Conservation (phyloP, 345 rosid genomes). For the Pelargonium nanum region DNA sequence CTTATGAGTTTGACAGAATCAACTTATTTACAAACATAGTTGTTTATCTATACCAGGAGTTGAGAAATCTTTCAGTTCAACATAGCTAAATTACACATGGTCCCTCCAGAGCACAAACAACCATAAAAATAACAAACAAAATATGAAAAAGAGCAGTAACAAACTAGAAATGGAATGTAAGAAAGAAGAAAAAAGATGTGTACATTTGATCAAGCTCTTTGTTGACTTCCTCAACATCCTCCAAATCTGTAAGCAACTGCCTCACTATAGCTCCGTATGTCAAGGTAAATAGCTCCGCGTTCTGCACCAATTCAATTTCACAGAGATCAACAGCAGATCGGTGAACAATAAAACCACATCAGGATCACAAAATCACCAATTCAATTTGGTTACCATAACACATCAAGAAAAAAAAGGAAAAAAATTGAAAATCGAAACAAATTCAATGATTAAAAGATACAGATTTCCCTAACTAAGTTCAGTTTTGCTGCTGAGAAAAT, state of each 20-base stretch:
- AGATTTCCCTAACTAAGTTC: neutral
- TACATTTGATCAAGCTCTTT: constrained; percentile 6
- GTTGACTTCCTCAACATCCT: constrained; percentile 7
- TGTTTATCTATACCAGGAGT: too few relatives aligned
- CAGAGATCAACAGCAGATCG: neutral
- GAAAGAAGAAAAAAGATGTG: neutral
- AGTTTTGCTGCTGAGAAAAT: neutral
- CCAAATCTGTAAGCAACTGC: constrained; percentile 3
- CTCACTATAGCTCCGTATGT: constrained; percentile 2
- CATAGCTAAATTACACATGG: too few relatives aligned
- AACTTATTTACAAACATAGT: too few relatives aligned
- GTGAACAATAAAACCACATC: neutral
- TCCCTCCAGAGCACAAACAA: neutral
- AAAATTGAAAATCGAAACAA: neutral
- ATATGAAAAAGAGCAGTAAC: neutral
- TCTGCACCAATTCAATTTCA: neutral
- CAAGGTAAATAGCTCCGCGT: constrained; percentile 2
- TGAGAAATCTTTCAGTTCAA: too few relatives aligned
- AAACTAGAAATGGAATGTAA: neutral
- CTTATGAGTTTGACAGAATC: too few relatives aligned
- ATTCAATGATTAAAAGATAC: too few relatives aligned
- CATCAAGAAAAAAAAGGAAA: too few relatives aligned
- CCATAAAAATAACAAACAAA: neutral
- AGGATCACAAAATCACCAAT: neutral
- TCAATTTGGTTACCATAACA: neutral